These are phyloP conservation scores for Garcia nutans DNA, from an alignment of 345 rosid genomes.

Conservation along the genomic window DNA sequence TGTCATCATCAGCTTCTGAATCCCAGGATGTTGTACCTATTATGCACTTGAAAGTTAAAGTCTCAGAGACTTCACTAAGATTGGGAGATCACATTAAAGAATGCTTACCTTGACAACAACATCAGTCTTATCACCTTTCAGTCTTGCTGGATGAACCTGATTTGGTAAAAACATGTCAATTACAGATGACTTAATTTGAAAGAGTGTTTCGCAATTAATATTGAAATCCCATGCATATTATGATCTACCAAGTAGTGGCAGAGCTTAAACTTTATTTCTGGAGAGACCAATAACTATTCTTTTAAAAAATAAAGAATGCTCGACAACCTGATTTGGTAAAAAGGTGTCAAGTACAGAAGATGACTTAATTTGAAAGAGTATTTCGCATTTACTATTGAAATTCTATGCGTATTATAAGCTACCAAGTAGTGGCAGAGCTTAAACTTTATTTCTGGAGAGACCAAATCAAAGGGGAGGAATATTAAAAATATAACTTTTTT, in stretches of 20 bases:
- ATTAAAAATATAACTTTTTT: too few species aligned
- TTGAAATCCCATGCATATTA: too few species aligned
- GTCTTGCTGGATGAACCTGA: conserved; percentile 87
- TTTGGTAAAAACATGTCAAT: conserved; percentile 12
- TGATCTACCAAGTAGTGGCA: too few species aligned
- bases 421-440: too few species aligned
- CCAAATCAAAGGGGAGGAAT: too few species aligned
- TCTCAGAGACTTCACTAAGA: conserved; percentile 10
- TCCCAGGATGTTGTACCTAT: conserved; percentile 96
- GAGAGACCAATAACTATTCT: too few species aligned
- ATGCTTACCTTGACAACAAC: conserved; percentile 83
- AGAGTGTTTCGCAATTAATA: background rate
- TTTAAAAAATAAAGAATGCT: too few species aligned
- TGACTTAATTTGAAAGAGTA: background rate
- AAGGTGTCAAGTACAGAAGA: conserved; percentile 9
- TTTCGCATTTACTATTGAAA: background rate
- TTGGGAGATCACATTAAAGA: conserved; percentile 16
- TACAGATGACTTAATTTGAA: background rate
- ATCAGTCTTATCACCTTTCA: conserved; percentile 65
- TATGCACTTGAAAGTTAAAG: conserved; percentile 25
- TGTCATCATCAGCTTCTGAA: conserved; percentile 88
- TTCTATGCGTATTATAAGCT: too few species aligned
- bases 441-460: too few species aligned
- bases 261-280: too few species aligned
- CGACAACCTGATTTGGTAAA: conserved; percentile 53